phyloP scores from a whole-genome alignment of 2,329 filamentous ascomycete species.

The Diaporthe velutina region DNA sequence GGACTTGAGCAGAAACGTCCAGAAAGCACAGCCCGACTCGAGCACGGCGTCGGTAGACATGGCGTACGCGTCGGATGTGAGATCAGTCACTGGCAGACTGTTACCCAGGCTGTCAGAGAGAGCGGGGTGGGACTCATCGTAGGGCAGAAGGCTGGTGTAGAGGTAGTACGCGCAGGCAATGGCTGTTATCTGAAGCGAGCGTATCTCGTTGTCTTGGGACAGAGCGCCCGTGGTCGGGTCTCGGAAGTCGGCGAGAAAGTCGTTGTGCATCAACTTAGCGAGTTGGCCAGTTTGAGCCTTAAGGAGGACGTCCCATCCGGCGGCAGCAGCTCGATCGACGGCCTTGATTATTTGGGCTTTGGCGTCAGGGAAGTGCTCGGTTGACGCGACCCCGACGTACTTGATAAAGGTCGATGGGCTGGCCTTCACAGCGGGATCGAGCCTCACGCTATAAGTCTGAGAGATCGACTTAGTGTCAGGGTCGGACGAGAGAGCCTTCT shows the following conservation, averaged over 20 bases:
- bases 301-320: neutral
- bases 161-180: conserved; percentile 2
- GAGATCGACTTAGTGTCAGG: conserved; percentile 11
- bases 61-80: too few species aligned
- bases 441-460: neutral
- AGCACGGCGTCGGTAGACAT: too few species aligned
- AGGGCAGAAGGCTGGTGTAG: neutral
- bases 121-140: neutral
- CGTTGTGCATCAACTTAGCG: neutral
- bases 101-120: too few species aligned
- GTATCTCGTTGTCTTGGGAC: neutral
- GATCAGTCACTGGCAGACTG: too few species aligned
- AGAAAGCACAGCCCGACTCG: neutral
- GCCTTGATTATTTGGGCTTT: neutral
- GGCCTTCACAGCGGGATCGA: neutral
- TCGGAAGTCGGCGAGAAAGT: conserved; percentile 7
- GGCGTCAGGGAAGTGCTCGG: neutral
- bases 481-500: neutral
- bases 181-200: neutral
- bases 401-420: neutral
- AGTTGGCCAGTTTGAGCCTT: neutral
- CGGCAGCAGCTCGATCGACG: neutral
- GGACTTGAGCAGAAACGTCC: neutral
- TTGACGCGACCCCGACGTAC: neutral
- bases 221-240: neutral